Conservation (phyloP, 2,329 filamentous ascomycete species). For the Monosporascus ibericus region DNA sequence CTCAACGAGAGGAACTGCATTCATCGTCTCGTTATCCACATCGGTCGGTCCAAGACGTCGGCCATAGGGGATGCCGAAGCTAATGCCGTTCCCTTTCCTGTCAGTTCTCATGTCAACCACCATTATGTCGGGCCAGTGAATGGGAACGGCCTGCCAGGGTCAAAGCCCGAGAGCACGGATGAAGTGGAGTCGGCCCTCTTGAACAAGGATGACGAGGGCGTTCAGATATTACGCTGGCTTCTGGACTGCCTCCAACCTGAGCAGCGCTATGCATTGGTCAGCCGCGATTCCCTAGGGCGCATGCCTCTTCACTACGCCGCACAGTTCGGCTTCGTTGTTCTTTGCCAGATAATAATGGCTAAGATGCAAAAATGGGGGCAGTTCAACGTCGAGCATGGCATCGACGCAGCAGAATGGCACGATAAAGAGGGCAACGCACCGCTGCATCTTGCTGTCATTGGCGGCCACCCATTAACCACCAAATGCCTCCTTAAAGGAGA, state of each 20-base stretch:
- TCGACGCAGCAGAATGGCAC: slow-evolving; percentile 85
- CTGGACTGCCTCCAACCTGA: slow-evolving; percentile 62
- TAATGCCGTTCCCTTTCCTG: slow-evolving; percentile 43
- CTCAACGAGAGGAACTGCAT: slow-evolving; percentile 93
- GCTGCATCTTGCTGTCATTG: slow-evolving; percentile 85
- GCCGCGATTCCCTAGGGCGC: slow-evolving; percentile 72
- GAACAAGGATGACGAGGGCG: slow-evolving; percentile 65
- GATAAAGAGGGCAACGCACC: slow-evolving; percentile 88
- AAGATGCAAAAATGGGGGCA: slow-evolving; percentile 86
- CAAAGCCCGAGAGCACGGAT: slow-evolving; percentile 46
- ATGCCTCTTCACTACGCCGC: slow-evolving; percentile 89
- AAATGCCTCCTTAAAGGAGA: slow-evolving; percentile 74
- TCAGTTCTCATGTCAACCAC: slow-evolving; percentile 50
- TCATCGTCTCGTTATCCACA: slow-evolving; percentile 86
- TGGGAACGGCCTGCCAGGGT: slow-evolving; percentile 49
- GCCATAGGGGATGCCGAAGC: slow-evolving; percentile 42
- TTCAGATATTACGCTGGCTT: slow-evolving; percentile 57
- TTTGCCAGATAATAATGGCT: slow-evolving; percentile 80
- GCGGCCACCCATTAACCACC: slow-evolving; percentile 83
- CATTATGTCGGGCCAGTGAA: slow-evolving; percentile 77
- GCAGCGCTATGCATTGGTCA: slow-evolving; percentile 62
- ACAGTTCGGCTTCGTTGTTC: slow-evolving; percentile 88
- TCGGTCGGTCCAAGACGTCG: slow-evolving; percentile 65
- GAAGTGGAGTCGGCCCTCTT: slow-evolving; percentile 63
- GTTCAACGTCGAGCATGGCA: slow-evolving; percentile 77